Conservation (phyloP, 1,284 basidiomycete genomes). For the Veloboletus limbatus region DNA sequence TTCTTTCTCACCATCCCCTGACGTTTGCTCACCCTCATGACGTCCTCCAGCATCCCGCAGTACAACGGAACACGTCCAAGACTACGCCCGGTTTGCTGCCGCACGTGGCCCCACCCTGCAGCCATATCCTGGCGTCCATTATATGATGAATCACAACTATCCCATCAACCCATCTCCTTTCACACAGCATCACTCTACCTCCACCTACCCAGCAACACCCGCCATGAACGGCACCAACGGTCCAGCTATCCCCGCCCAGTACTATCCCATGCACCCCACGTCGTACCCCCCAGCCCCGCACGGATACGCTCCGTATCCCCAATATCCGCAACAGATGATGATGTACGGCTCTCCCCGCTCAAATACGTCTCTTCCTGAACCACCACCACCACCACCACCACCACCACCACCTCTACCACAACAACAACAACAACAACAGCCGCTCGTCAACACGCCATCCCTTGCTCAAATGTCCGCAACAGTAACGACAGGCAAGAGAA, state of each 20-base stretch:
- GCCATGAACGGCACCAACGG: constrained; percentile 43
- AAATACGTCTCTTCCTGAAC: constrained; percentile 30
- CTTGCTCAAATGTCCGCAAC: constrained; percentile 38
- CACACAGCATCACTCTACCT: constrained; percentile 45
- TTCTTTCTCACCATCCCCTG: not conserved
- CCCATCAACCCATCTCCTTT: constrained; percentile 58
- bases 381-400: constrained; percentile 10
- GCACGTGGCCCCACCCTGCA: constrained; percentile 47
- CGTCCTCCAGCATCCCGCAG: constrained; percentile 37
- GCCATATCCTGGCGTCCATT: constrained; percentile 46
- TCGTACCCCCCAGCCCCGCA: constrained; percentile 48
- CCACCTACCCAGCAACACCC: constrained; percentile 36
- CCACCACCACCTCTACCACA: too few species aligned
- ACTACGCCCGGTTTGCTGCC: constrained; percentile 30
- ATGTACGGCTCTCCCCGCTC: constrained; percentile 54
- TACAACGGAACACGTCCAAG: constrained; percentile 38
- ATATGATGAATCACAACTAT: constrained; percentile 64
- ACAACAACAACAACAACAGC: constrained; percentile 26
- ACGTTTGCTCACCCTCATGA: constrained; percentile 10
- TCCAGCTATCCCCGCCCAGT: constrained; percentile 46
- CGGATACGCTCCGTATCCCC: constrained; percentile 54
- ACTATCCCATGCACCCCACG: constrained; percentile 58
- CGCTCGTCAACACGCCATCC: constrained; percentile 32
- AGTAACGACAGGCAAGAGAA: constrained; percentile 51
- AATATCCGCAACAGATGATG: constrained; percentile 63